These are phyloP conservation scores for Fusarium denticulatum DNA, from an alignment of 2,329 filamentous ascomycete genomes.

Conservation along the genomic window DNA sequence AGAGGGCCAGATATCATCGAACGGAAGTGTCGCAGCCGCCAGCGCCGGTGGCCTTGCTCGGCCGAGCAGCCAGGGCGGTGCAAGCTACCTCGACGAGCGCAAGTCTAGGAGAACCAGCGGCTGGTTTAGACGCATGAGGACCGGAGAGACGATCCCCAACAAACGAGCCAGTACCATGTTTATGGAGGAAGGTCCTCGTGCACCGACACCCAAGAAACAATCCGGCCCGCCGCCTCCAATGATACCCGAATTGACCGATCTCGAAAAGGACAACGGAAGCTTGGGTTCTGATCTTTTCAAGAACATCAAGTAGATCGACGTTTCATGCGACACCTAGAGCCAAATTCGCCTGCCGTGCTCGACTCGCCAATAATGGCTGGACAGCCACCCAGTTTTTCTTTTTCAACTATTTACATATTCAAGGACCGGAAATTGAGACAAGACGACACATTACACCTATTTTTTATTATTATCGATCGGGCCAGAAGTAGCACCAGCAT, in stretches of 20 bases:
- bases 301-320: constrained; percentile 61
- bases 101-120: constrained; percentile 66
- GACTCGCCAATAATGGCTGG: constrained; percentile 8
- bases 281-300: constrained; percentile 67
- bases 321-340: constrained; percentile 10
- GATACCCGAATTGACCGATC: constrained; percentile 66
- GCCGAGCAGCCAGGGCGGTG: constrained; percentile 62
- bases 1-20: constrained; percentile 58
- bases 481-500: constrained; percentile 41
- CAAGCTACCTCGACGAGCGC: constrained; percentile 61
- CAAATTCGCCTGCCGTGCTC: neutral
- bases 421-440: constrained; percentile 39
- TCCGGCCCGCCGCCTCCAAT: constrained; percentile 66
- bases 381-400: constrained; percentile 31
- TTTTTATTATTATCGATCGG: constrained; percentile 34
- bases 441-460: constrained; percentile 21
- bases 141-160: constrained; percentile 46
- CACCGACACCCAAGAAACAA: constrained; percentile 48
- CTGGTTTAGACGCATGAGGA: constrained; percentile 66
- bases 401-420: constrained; percentile 38
- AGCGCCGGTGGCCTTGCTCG: constrained; percentile 44
- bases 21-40: constrained; percentile 49
- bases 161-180: constrained; percentile 57
- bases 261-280: constrained; percentile 60
- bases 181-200: constrained; percentile 47